Percentiles rank a stretch among this genome's conserved stretches.
phyloP scores from a whole-genome alignment of 352 stramenopile genomes.

The Halophytophthora polymorphica region DNA sequence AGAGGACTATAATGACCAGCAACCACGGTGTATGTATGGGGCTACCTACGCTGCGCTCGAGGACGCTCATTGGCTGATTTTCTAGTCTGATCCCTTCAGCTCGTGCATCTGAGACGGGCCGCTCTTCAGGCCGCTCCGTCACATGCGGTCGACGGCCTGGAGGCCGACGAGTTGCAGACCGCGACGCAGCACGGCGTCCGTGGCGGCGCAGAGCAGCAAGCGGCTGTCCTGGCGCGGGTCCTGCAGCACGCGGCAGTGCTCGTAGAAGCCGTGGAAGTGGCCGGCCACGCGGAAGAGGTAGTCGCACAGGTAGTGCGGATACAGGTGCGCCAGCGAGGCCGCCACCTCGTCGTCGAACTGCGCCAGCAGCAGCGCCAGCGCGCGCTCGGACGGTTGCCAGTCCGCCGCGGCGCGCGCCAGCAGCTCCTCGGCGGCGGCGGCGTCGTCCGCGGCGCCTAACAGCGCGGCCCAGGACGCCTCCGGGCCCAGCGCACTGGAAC shows the following conservation, averaged over 20 bases:
- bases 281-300: conserved; percentile 78
- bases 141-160: conserved; percentile 74
- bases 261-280: conserved; percentile 83
- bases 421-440: conserved; percentile 27
- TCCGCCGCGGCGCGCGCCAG: conserved; percentile 37
- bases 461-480: conserved; percentile 20
- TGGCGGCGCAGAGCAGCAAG: conserved; percentile 72
- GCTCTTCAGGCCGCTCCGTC: too few relatives aligned
- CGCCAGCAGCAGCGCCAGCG: conserved; percentile 62
- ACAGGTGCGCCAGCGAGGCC: conserved; percentile 49
- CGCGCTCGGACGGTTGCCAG: conserved; percentile 69
- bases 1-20: too few relatives aligned
- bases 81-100: too few relatives aligned
- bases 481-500: conserved; percentile 22
- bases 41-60: too few relatives aligned
- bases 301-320: conserved; percentile 76
- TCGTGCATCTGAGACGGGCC: too few relatives aligned
- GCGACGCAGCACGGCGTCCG: conserved; percentile 59
- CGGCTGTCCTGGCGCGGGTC: conserved; percentile 62
- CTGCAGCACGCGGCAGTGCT: conserved; percentile 71
- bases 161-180: conserved; percentile 70
- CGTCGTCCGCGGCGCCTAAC: conserved; percentile 23
- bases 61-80: too few relatives aligned
- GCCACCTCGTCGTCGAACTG: conserved; percentile 82
- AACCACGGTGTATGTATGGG: too few relatives aligned